Evolutionary conservation across 116 monocot genomes (phyloP).

Genomic region (Trichopus zeylanicus): DNA sequence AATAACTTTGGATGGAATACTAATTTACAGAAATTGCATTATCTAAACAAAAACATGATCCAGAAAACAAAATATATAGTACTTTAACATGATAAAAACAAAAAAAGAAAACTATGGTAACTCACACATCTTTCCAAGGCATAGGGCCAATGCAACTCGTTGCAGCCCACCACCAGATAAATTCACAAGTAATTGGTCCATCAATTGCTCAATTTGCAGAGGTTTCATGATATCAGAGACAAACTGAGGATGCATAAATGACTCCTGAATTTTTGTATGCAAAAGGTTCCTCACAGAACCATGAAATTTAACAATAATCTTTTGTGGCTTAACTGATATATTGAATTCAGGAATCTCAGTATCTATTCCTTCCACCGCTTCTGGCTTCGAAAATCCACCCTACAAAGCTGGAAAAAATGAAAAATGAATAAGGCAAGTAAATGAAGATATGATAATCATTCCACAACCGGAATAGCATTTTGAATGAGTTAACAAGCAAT

Average conservation of each 20-base stretch:
- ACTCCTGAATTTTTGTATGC: slow-evolving; percentile 76
- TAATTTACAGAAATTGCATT: too few relatives aligned
- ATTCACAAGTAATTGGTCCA: slow-evolving; percentile 80
- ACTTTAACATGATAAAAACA: neutral
- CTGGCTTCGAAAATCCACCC: slow-evolving; percentile 74
- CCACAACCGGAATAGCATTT: too few relatives aligned
- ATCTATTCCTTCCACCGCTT: slow-evolving; percentile 49
- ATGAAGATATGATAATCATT: too few relatives aligned
- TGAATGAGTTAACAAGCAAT: too few relatives aligned
- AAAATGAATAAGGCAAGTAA: slow-evolving; percentile 3
- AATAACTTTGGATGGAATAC: too few relatives aligned
- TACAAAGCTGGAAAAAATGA: slow-evolving; percentile 10
- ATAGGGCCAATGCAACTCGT: slow-evolving; percentile 61
- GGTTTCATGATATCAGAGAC: slow-evolving; percentile 81
- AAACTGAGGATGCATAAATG: slow-evolving; percentile 72
- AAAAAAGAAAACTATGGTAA: neutral
- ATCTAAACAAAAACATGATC: neutral
- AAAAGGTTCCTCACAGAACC: slow-evolving; percentile 41
- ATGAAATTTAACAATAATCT: slow-evolving; percentile 71
- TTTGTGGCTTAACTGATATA: slow-evolving; percentile 82
- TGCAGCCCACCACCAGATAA: slow-evolving; percentile 84
- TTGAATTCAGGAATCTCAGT: slow-evolving; percentile 76
- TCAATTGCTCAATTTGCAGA: slow-evolving; percentile 72
- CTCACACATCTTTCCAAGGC: slow-evolving; percentile 60
- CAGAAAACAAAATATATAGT: neutral